Conservation (phyloP, 2,329 filamentous ascomycete species). For the Diaporthe citri region DNA sequence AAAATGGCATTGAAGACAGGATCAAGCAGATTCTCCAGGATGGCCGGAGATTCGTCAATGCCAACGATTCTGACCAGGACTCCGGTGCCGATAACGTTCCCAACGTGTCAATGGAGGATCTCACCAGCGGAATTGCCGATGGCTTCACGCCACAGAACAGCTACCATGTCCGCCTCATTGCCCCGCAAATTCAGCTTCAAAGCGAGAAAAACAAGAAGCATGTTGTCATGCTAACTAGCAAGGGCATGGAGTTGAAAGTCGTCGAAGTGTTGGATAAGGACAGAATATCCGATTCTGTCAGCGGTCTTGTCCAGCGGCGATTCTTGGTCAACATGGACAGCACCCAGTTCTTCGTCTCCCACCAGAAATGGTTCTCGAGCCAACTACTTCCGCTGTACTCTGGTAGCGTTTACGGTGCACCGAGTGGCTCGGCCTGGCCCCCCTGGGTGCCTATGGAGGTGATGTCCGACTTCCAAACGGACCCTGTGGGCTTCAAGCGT, state of each 20-base stretch:
- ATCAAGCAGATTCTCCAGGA: conserved; percentile 89
- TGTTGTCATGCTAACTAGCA: conserved; percentile 95
- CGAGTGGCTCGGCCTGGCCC: conserved; percentile 89
- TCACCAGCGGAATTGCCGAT: conserved; percentile 82
- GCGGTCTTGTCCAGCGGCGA: conserved; percentile 92
- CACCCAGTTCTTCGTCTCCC: conserved; percentile 97
- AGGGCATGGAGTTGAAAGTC: conserved; percentile 98
- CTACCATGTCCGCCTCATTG: conserved; percentile 94
- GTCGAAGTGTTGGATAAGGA: conserved; percentile 98
- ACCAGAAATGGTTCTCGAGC: conserved; percentile 88
- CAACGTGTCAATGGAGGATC: conserved; percentile 68
- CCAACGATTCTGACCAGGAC: conserved; percentile 64
- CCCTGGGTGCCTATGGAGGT: conserved; percentile 99
- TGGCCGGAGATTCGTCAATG: conserved; percentile 83
- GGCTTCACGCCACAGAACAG: conserved; percentile 93
- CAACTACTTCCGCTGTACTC: conserved; percentile 93
- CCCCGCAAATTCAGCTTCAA: conserved; percentile 96
- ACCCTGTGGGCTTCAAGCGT: conserved; percentile 97
- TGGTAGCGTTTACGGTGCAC: conserved; percentile 90
- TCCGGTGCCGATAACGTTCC: conserved; percentile 45
- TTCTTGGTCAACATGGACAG: conserved; percentile 98
- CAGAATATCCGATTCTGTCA: conserved; percentile 90
- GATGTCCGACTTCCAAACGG: conserved; percentile 95
- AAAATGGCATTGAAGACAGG: conserved; percentile 78
- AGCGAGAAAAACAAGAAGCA: conserved; percentile 98